Percentiles rank a stretch among this genome's conserved stretches.
These are phyloP conservation scores for Schoenoplectus tabernaemontani DNA, from an alignment of 202 grass and related monocot genomes.

Conservation along the genomic window DNA sequence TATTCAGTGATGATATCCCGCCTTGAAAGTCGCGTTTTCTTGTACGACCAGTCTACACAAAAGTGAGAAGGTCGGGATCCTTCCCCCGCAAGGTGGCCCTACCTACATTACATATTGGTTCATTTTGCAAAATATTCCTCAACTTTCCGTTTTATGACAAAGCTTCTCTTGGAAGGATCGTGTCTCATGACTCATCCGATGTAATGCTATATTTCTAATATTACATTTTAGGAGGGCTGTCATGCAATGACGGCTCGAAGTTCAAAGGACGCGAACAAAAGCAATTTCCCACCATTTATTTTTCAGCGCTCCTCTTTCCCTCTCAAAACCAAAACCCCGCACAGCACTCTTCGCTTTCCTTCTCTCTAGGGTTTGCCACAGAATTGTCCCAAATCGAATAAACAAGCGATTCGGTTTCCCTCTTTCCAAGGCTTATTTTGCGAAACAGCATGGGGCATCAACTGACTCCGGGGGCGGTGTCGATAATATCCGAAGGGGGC, in stretches of 20 bases:
- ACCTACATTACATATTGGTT: too few species aligned
- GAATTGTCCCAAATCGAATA: neutral
- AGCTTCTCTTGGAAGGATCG: too few species aligned
- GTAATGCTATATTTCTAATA: neutral
- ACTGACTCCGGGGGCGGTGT: slow-evolving; percentile 46
- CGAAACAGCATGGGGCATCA: slow-evolving; percentile 12
- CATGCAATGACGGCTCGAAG: neutral
- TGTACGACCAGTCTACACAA: neutral
- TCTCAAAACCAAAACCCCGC: slow-evolving; percentile 14
- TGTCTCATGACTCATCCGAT: neutral
- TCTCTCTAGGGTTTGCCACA: slow-evolving; percentile 20
- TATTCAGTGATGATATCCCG: neutral
- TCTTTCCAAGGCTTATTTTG: neutral
- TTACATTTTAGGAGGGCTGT: neutral
- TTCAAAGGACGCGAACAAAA: too few species aligned
- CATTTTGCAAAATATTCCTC: too few species aligned
- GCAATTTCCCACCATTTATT: neutral
- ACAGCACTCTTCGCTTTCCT: neutral
- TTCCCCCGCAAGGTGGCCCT: neutral
- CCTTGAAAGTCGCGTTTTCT: neutral
- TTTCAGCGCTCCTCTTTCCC: neutral
- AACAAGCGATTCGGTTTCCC: neutral
- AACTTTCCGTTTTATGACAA: too few species aligned
- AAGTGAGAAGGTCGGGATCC: neutral
- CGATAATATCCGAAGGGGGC: slow-evolving; percentile 30